phyloP scores from a whole-genome alignment of 768 basidiomycete genomes.

The Lactarius quietus region DNA sequence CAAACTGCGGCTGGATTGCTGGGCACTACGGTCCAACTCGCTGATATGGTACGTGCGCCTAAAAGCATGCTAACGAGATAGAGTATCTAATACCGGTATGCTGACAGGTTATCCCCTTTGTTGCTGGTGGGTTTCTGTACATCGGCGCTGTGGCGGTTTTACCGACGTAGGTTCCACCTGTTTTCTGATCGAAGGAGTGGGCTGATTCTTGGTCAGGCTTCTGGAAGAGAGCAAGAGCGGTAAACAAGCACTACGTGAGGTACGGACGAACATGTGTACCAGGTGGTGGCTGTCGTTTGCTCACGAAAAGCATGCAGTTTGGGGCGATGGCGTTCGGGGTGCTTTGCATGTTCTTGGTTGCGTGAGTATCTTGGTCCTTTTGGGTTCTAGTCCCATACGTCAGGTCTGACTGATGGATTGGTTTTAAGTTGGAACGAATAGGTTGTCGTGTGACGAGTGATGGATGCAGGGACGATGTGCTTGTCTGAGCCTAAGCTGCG shows the following conservation, averaged over 20 bases:
- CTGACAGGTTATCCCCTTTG: constrained; percentile 78
- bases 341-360: constrained; percentile 86
- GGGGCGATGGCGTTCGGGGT: constrained; percentile 90
- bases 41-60: constrained; percentile 67
- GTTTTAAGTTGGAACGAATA: constrained; percentile 74
- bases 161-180: constrained; percentile 64
- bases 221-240: constrained; percentile 85
- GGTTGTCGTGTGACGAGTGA: constrained; percentile 24
- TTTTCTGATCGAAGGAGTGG: constrained; percentile 16
- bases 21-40: constrained; percentile 74
- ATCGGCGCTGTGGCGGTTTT: constrained; percentile 91
- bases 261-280: constrained; percentile 34
- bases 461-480: constrained; percentile 6
- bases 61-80: constrained; percentile 17
- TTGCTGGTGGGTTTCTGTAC: constrained; percentile 89
- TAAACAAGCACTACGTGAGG: constrained; percentile 89
- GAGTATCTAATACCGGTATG: constrained; percentile 21
- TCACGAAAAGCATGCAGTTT: constrained; percentile 52
- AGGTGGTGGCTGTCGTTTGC: constrained; percentile 1
- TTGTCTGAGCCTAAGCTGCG: constrained; percentile 2
- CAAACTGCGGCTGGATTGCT: constrained; percentile 74
- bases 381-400: constrained; percentile 10
- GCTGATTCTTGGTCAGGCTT: constrained; percentile 44
- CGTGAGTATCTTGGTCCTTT: constrained; percentile 52
- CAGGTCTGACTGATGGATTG: constrained; percentile 20